phyloP scores from a whole-genome alignment of 495 filamentous ascomycete species.

The Aspergillus mulundensis region DNA sequence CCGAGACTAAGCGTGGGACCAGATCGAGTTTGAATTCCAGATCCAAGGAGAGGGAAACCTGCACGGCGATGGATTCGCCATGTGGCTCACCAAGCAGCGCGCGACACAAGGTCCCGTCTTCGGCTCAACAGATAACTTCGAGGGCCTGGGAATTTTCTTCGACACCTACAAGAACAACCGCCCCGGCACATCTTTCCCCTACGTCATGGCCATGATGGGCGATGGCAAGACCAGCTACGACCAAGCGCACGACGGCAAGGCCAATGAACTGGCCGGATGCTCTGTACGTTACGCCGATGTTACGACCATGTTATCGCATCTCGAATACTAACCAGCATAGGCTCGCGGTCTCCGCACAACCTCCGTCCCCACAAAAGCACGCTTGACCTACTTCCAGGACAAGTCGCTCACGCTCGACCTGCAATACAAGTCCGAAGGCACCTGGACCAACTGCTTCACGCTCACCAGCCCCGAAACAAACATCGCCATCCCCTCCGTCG shows the following conservation, averaged over 20 bases:
- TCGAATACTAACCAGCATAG: conserved; percentile 24
- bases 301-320: neutral
- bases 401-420: conserved; percentile 86
- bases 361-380: conserved; percentile 74
- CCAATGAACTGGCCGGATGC: conserved; percentile 88
- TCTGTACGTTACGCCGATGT: conserved; percentile 63
- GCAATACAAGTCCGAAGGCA: conserved; percentile 83
- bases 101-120: conserved; percentile 81
- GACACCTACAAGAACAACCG: conserved; percentile 99
- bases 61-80: conserved; percentile 95
- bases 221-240: conserved; percentile 89
- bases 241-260: conserved; percentile 92
- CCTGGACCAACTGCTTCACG: conserved; percentile 89
- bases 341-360: conserved; percentile 83
- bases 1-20: neutral
- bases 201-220: conserved; percentile 97
- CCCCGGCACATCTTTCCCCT: conserved; percentile 91
- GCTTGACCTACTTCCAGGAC: conserved; percentile 95
- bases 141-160: conserved; percentile 94
- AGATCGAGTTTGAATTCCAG: conserved; percentile 94
- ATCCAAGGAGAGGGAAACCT: conserved; percentile 78
- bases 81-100: conserved; percentile 97
- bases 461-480: conserved; percentile 55
- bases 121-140: conserved; percentile 81
- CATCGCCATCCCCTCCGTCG: conserved; percentile 79